Evolutionary conservation across 1,284 basidiomycete genomes (phyloP), one percentile per base, ranked within the genome.

Genomic region (Mycosarcoma maydis): DNA sequence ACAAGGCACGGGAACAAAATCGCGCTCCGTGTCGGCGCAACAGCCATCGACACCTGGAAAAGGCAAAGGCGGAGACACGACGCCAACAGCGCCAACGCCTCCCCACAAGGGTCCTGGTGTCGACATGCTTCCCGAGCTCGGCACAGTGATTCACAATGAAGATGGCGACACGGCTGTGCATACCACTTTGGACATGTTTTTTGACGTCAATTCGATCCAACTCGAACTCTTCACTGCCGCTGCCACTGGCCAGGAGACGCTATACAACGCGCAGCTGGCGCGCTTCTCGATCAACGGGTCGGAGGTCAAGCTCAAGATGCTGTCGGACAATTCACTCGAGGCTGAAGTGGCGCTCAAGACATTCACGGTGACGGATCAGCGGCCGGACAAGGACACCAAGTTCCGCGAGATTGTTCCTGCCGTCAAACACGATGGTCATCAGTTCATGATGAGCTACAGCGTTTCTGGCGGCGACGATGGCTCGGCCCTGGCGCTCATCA

Each of bases 401-500:
- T 98, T 95, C 85, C 87, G 95, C 42, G 95, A 98, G 80, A 94
- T 98, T 58, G 91, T 98, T 60, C 96, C 96, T 1, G 90, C 92
- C 13, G 90, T 92, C 26, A 86, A 89, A 62, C 92, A 97, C 78
- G 88, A 91, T 67, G 88, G 93, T 26, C 93, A 97, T 73, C 96
- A 95, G 66, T 90, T 98, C 78, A 97, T 97, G 91, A 83, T 98
- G 40, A 87, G 94, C 54, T 98, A 92, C 81, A 91, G 92, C 4
- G 87, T 87, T 72, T 87, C 92, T 7, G 81, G 83, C 22, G 87
- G 88, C 3, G 62, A 74, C 4, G 85, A 87, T 45, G 82, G 84
- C 20, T 85, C 88, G 29, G 86, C 90, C 6, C 84, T 93, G 34
- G 90, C 89, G 4, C 87, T 98, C 59, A 84, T 96, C 33, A 94